These are phyloP conservation scores for Asterella californica DNA, from an alignment of 225 moss, liverwort and hornwort genomes.

Conservation along the genomic window DNA sequence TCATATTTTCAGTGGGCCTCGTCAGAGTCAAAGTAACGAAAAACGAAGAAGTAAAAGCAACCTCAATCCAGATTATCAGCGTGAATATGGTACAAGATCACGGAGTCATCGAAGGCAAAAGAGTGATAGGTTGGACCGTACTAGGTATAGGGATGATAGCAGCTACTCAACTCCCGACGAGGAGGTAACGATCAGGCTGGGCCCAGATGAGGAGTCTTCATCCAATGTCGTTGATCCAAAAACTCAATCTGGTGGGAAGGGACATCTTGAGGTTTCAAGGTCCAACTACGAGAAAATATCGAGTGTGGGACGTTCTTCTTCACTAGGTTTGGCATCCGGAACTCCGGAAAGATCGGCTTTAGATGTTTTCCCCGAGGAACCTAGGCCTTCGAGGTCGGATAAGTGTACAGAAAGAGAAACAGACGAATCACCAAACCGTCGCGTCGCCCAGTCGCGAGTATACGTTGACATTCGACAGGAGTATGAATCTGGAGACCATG, in stretches of 20 bases:
- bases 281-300: not conserved
- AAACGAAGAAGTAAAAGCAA: not conserved
- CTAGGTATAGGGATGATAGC: not conserved
- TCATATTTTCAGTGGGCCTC: not conserved
- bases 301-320: not conserved
- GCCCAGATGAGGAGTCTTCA: not conserved
- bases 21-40: not conserved
- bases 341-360: not conserved
- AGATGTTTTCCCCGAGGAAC: not conserved
- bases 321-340: not conserved
- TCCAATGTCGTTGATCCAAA: not conserved
- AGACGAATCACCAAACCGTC: constrained; percentile 8
- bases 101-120: not conserved
- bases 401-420: not conserved
- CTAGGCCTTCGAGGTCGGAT: not conserved
- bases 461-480: constrained; percentile 20
- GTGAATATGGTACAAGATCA: too few species aligned
- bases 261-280: not conserved
- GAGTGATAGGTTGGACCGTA: not conserved
- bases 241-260: not conserved
- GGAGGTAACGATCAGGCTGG: not conserved
- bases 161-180: not conserved
- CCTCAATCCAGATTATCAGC: not conserved
- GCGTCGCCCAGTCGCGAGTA: constrained; percentile 22
- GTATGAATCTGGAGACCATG: constrained; percentile 17